phyloP scores from a whole-genome alignment of 2,329 filamentous ascomycete genomes.

The Aschersonia sp. region DNA sequence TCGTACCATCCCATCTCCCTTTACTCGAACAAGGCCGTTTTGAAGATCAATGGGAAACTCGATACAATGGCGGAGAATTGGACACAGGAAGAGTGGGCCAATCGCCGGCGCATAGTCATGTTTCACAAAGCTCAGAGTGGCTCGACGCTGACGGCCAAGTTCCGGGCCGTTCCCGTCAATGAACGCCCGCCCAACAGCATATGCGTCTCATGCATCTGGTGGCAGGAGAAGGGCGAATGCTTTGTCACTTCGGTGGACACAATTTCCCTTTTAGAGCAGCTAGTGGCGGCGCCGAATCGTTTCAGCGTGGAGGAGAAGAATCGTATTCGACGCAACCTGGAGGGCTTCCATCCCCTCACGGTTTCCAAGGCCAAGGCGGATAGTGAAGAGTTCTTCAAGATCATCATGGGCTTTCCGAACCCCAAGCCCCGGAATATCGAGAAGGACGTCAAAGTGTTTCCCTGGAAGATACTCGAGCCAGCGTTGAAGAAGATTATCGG shows the following conservation, averaged over 20 bases:
- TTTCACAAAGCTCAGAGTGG: conserved; percentile 75
- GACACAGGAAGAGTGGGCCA: conserved; percentile 66
- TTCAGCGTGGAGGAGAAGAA: conserved; percentile 99
- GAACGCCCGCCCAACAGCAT: conserved; percentile 74
- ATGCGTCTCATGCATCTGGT: conserved; percentile 95
- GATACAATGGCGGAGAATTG: conserved; percentile 72
- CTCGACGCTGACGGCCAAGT: conserved; percentile 67
- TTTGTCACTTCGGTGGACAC: conserved; percentile 96
- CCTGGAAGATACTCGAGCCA: conserved; percentile 77
- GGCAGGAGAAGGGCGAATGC: conserved; percentile 81
- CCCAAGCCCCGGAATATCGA: conserved; percentile 96
- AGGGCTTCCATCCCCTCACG: conserved; percentile 83
- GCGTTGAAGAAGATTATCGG: conserved; percentile 96
- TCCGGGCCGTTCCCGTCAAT: conserved; percentile 63
- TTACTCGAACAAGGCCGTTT: conserved; percentile 68
- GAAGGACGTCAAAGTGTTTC: conserved; percentile 98
- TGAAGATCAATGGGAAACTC: conserved; percentile 78
- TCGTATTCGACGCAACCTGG: conserved; percentile 84
- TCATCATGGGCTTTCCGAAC: conserved; percentile 94
- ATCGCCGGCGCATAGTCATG: conserved; percentile 70
- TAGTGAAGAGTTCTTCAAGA: conserved; percentile 94
- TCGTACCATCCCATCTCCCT: conserved; percentile 67
- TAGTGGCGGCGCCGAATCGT: conserved; percentile 58
- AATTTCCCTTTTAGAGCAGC: conserved; percentile 82
- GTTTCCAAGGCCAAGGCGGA: conserved; percentile 88